These are phyloP conservation scores for Ophiostoma ulmi DNA, from an alignment of 2,329 filamentous ascomycete species.

Conservation along the genomic window DNA sequence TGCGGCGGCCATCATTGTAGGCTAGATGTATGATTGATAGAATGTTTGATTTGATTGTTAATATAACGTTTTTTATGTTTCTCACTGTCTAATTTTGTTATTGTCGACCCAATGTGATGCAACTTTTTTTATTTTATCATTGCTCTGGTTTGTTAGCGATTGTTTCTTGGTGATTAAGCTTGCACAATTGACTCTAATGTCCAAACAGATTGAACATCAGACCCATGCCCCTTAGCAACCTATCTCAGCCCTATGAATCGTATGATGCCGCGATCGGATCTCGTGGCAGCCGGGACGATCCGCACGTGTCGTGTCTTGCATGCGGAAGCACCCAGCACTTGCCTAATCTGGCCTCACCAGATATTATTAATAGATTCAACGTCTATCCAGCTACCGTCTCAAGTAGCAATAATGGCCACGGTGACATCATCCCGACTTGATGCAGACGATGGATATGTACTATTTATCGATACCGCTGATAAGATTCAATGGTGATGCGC, in stretches of 20 bases:
- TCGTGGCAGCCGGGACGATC: slow-evolving; percentile 3
- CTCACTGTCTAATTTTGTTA: background rate
- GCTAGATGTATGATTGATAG: background rate
- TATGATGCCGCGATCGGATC: slow-evolving; percentile 3
- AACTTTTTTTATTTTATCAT: too few relatives aligned
- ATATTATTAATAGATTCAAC: background rate
- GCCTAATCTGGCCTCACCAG: background rate
- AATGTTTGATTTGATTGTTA: background rate
- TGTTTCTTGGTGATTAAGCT: too few relatives aligned
- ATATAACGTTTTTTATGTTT: background rate
- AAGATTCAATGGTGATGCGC: background rate
- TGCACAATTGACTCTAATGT: too few relatives aligned
- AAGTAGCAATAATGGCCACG: background rate
- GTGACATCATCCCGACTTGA: background rate
- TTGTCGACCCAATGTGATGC: background rate
- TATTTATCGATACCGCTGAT: background rate
- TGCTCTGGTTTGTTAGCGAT: too few relatives aligned
- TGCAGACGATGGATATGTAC: background rate
- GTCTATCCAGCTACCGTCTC: background rate
- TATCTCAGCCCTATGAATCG: slow-evolving; percentile 2
- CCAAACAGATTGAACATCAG: too few relatives aligned
- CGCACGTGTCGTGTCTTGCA: slow-evolving; percentile 2
- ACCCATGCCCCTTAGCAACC: background rate
- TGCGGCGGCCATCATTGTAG: slow-evolving; percentile 33
- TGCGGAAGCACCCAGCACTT: background rate